A percentile compares a stretch with the other conserved stretches of the same genome.
Conservation (phyloP, 257 asterid species). For the Nicotiana benthamiana region DNA sequence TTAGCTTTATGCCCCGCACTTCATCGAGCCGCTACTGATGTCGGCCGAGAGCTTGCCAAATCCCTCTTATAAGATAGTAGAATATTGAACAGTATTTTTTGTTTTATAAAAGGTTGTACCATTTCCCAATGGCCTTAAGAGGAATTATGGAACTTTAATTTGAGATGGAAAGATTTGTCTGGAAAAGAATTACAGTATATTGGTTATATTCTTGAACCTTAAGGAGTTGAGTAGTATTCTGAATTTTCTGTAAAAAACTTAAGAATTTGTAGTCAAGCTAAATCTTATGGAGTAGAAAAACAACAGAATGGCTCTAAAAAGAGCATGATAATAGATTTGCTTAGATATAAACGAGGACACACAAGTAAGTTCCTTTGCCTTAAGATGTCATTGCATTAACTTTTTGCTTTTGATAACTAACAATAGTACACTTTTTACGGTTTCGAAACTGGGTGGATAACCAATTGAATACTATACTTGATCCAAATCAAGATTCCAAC, state of each 20-base stretch:
- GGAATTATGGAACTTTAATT: background rate
- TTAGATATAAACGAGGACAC: background rate
- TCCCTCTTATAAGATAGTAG: no score
- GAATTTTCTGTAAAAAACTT: background rate
- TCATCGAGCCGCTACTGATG: no score
- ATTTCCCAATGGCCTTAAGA: background rate
- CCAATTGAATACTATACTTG: background rate
- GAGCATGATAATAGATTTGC: background rate
- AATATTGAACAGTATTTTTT: background rate
- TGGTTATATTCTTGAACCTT: background rate
- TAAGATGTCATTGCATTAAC: background rate
- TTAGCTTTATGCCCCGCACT: no score
- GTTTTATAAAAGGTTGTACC: background rate
- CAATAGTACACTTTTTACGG: background rate
- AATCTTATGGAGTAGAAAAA: background rate
- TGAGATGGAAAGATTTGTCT: background rate
- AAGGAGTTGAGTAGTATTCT: background rate
- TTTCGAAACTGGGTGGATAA: background rate
- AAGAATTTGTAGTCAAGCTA: background rate
- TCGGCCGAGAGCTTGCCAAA: no score
- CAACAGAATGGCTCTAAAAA: background rate
- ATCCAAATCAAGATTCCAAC: background rate
- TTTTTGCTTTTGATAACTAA: background rate
- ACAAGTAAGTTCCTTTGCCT: background rate
- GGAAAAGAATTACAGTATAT: background rate